Conservation (phyloP, 169 alveolate genomes). For the Perkinsus chesapeaki region DNA sequence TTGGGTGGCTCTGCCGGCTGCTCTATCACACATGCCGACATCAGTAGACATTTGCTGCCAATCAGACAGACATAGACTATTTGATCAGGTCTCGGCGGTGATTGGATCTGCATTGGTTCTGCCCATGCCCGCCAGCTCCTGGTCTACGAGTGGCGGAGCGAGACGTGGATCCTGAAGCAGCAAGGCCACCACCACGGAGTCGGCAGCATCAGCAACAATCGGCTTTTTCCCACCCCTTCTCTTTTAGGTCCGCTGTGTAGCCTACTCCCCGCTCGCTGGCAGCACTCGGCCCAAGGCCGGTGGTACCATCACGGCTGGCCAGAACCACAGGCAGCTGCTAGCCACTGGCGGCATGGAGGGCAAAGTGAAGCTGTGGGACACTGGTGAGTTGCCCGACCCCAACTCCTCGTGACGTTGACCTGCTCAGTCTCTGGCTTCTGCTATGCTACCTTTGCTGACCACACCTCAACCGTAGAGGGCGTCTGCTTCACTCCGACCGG, state of each 20-base stretch:
- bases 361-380: slow-evolving; percentile 89
- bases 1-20: background rate
- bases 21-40: background rate
- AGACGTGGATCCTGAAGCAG: slow-evolving; percentile 89
- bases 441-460: slow-evolving; percentile 90
- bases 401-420: background rate
- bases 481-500: slow-evolving; percentile 76
- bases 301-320: slow-evolving; percentile 11
- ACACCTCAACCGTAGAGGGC: slow-evolving; percentile 82
- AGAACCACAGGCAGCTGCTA: slow-evolving; percentile 52
- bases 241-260: slow-evolving; percentile 45
- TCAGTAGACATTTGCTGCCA: background rate
- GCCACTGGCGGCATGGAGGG: slow-evolving; percentile 98
- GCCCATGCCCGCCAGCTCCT: slow-evolving; percentile 65
- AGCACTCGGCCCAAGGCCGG: slow-evolving; percentile 25
- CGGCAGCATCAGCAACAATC: background rate
- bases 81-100: slow-evolving; percentile 56
- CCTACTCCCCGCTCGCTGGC: slow-evolving; percentile 36
- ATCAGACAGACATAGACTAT: background rate
- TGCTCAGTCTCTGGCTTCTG: slow-evolving; percentile 72
- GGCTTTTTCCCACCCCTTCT: background rate
- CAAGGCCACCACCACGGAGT: slow-evolving; percentile 82
- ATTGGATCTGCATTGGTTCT: slow-evolving; percentile 80
- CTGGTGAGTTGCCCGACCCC: slow-evolving; percentile 7
- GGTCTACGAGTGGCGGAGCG: slow-evolving; percentile 99